A percentile compares a stretch with the other conserved stretches of the same genome.
Conservation (phyloP, 176 grass and related monocot species). For the Oryza meyeriana region DNA sequence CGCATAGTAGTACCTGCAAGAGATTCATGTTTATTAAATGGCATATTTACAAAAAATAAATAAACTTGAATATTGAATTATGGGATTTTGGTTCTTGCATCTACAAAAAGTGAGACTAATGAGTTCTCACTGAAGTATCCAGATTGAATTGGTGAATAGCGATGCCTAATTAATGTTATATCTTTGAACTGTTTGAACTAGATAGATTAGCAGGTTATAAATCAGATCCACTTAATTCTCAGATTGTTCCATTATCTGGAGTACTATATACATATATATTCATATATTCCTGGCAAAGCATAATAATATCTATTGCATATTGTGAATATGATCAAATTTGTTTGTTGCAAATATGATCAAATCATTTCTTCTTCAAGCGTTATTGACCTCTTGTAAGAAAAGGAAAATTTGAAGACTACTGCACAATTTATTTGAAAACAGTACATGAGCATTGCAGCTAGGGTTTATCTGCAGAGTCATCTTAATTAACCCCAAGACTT, state of each 20-base stretch:
- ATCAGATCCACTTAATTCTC: background rate
- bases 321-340: too few species aligned
- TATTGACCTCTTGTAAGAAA: too few species aligned
- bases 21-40: background rate
- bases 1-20: constrained; percentile 43
- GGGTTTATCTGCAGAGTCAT: background rate
- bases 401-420: background rate
- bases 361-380: too few species aligned
- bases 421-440: background rate
- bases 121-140: background rate
- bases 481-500: background rate
- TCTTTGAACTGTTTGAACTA: background rate
- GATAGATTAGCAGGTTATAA: background rate
- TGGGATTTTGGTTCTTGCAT: background rate
- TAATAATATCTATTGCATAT: background rate
- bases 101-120: background rate
- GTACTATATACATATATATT: background rate
- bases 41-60: background rate
- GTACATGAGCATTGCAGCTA: background rate
- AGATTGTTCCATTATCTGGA: background rate
- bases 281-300: background rate
- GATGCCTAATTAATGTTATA: background rate
- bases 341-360: too few species aligned
- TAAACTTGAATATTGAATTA: background rate
- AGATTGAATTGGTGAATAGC: background rate